Base-by-base conservation (phyloP, 345 rosid genomes). In the Eucalyptus regnans region DNA sequence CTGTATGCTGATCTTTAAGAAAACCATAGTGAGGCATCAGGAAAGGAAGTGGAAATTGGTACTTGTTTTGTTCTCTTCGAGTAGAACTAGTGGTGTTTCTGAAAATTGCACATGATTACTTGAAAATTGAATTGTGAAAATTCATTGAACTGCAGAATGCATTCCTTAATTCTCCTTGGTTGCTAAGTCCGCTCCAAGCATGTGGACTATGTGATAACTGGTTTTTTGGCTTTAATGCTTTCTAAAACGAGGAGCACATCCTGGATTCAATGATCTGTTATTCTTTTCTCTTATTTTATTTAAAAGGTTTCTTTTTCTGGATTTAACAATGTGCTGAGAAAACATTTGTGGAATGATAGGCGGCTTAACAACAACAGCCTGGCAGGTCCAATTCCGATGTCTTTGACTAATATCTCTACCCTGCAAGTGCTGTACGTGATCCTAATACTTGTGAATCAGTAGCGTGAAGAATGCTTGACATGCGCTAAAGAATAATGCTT, bases 291-390 rank as follows among this genome's bases (percentile, higher is more conserved):
- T 71, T 20, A 41, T 41, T 76, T 41, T 20, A 20, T 37, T 76
- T 76, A 76, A 76, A 76, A 9, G 84, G 3, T 18, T 10, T 76
- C 23, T 64, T 50, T 33, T 41, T 37, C 37, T 22, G 49, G 48
- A 71, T 87, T 48, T 64, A 76, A 31, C 60, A 31, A 76, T 50
- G 25, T 85, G 64, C 88, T 84, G 44, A n/a, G 71, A 29, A 33
- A 17, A 87, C 41, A 51, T 83, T 91, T 79, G 89, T 96, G 98
- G 86, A 93, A 95, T 94, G 94, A 91, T 92, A 98, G 99, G 66
- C 98, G 99, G 94, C 98, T 98, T 71, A 98, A 98, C 93, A 98
- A 98, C 95, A 98, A 98, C 93, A 97, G 93, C 90, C 93, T 98
- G 92, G 89, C 89, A 3, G 99, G 99, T 66, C 94, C 93, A 48